These are phyloP conservation scores for Phragmites australis DNA, from an alignment of 176 grass and related monocot species.

Conservation along the genomic window DNA sequence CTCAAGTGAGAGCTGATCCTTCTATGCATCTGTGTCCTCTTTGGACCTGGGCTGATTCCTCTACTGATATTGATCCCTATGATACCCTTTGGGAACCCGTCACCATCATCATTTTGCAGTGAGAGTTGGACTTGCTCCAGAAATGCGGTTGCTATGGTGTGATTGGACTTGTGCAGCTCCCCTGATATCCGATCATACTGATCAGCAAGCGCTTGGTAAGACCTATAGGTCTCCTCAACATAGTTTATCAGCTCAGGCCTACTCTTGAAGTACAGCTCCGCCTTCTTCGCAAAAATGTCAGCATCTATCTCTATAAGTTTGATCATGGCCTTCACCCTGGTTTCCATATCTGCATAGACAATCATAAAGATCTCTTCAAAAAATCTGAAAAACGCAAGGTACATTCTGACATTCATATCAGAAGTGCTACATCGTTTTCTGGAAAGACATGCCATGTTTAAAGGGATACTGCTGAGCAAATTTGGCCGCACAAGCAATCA, in stretches of 20 bases:
- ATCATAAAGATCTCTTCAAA: neutral
- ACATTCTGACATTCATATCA: neutral
- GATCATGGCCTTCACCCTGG: slow-evolving; percentile 65
- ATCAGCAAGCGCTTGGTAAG: slow-evolving; percentile 62
- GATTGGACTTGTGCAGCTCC: slow-evolving; percentile 94
- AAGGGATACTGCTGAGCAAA: neutral
- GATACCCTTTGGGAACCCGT: slow-evolving; percentile 56
- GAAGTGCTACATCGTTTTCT: neutral
- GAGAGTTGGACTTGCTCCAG: slow-evolving; percentile 76
- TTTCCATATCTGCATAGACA: slow-evolving; percentile 64
- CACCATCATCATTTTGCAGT: slow-evolving; percentile 57
- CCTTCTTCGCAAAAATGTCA: slow-evolving; percentile 67
- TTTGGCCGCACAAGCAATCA: neutral
- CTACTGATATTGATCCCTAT: slow-evolving; percentile 54
- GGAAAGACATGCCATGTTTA: slow-evolving; percentile 16
- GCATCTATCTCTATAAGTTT: slow-evolving; percentile 76
- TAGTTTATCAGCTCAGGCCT: slow-evolving; percentile 57
- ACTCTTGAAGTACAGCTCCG: slow-evolving; percentile 73
- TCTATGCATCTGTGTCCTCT: slow-evolving; percentile 48
- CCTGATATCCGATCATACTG: slow-evolving; percentile 47
- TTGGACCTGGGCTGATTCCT: slow-evolving; percentile 29
- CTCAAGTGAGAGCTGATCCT: slow-evolving; percentile 60
- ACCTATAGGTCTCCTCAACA: slow-evolving; percentile 72
- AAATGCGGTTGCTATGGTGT: slow-evolving; percentile 76
- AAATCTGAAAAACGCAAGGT: neutral